Conservation (phyloP, 345 rosid species). For the Eucalyptus regnans region DNA sequence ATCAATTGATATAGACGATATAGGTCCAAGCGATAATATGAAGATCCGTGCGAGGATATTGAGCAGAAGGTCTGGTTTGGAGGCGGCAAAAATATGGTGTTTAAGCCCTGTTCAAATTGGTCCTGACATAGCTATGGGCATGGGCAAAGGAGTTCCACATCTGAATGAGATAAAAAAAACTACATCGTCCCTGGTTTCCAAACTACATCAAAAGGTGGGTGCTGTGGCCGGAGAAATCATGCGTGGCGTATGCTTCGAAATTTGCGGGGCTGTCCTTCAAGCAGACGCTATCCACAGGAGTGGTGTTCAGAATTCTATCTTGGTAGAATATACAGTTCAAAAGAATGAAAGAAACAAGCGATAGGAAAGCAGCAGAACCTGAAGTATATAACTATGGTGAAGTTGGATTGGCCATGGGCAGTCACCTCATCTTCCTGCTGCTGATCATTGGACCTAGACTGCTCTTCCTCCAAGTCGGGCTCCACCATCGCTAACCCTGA, state of each 20-base stretch:
- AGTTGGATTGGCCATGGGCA: not conserved
- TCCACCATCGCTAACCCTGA: not conserved
- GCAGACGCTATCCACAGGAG: conserved; percentile 82
- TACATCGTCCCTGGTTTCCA: conserved; percentile 80
- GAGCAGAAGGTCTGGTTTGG: conserved; percentile 62
- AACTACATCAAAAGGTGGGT: conserved; percentile 69
- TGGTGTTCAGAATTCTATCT: conserved; percentile 69
- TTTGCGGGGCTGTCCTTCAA: conserved; percentile 66
- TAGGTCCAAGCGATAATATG: conserved; percentile 71
- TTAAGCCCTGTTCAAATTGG: conserved; percentile 72
- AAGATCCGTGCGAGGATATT: conserved; percentile 54
- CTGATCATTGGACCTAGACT: not conserved
- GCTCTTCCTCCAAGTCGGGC: not conserved
- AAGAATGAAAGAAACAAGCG: not conserved
- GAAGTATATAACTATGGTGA: not conserved
- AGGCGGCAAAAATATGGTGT: conserved; percentile 74
- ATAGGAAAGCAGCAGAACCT: not conserved
- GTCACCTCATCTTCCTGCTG: not conserved
- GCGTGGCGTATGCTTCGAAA: conserved; percentile 69
- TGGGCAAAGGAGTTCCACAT: conserved; percentile 83
- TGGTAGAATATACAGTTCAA: not conserved
- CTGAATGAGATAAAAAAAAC: conserved; percentile 62
- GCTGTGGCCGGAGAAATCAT: conserved; percentile 55
- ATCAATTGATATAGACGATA: conserved; percentile 69
- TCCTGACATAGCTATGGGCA: conserved; percentile 63